Evolutionary conservation across 2,329 filamentous ascomycete species (phyloP), one percentile per base, ranked within the genome.

Genomic region (Colletotrichum somersetense): DNA sequence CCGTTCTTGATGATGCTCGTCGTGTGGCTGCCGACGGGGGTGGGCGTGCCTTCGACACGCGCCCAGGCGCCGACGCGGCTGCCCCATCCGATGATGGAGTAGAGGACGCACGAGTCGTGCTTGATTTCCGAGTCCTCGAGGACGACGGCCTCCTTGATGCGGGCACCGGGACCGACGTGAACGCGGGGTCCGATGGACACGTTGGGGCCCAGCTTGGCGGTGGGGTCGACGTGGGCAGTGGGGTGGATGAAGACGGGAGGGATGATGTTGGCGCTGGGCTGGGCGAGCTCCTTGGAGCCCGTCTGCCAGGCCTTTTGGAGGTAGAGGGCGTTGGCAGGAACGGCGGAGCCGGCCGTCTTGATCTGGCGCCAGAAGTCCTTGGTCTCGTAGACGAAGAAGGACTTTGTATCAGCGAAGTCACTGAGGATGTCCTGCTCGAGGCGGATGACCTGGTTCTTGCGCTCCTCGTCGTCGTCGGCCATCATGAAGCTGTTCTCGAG

Each of bases 281-380:
- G 85, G 16, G 94, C 91, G 64, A 98, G 91, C 85, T 98, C 96
- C 65, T 91, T 87, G 50, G 93, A 94, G 76, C 91, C 91, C 56
- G 87, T 89, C 84, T 98, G 96, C 86, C 92, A 92, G 26, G 96
- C 96, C 86, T 98, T 94, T 81, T 97, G 94, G 66, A 99, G 90
- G 84, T 99, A 99, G 44, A 99, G 89, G 18, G 96, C 96, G 79
- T 98, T 98, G 74, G 96, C 96, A 20, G 96, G 96, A 38, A 99
- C 95, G 62, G 96, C 96, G 7, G 96, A 98, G 72, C 96, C 96
- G 72, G 96, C 96, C 1, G 96, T 98, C 89, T 99, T 99, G 89
- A 99, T 98, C 87, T 99, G 96, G 77, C 96, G 94, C 96, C 96
- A 99, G 84, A 99, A 99, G 82, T 98, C 96, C 86, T 97, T 97